phyloP scores from a whole-genome alignment of 441 rosid species.

The Adansonia rubrostipa region DNA sequence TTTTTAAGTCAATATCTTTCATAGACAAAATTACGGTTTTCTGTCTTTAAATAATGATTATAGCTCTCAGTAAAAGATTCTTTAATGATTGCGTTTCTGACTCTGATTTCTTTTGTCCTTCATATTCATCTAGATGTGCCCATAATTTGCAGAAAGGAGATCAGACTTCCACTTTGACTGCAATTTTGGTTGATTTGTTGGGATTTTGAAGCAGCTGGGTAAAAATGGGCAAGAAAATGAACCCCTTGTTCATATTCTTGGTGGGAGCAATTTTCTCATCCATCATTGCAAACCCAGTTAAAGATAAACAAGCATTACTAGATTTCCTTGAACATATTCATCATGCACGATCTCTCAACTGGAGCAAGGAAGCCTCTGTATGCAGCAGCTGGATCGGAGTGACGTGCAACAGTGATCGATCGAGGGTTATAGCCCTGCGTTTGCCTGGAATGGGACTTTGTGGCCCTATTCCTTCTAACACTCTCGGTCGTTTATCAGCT shows the following conservation, averaged over 20 bases:
- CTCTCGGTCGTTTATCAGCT: constrained; percentile 71
- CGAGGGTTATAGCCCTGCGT: constrained; percentile 62
- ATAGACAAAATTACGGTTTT: constrained; percentile 4
- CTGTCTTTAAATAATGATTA: neutral
- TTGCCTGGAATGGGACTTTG: constrained; percentile 63
- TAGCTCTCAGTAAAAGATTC: constrained; percentile 8
- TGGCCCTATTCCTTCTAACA: constrained; percentile 62
- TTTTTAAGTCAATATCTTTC: constrained; percentile 16
- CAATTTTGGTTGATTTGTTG: neutral
- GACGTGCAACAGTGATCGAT: constrained; percentile 53
- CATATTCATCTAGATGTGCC: neutral
- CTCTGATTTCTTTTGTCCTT: neutral
- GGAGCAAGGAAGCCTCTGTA: constrained; percentile 50
- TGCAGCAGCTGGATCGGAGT: constrained; percentile 84
- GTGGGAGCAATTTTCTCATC: too few species aligned
- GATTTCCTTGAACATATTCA: constrained; percentile 24
- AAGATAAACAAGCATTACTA: too few species aligned
- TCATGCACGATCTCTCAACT: constrained; percentile 52
- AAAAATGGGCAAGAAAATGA: too few species aligned
- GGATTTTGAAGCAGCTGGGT: neutral
- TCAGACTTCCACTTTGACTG: constrained; percentile 6
- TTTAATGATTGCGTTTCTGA: constrained; percentile 21
- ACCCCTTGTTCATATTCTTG: too few species aligned
- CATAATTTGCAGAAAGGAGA: neutral
- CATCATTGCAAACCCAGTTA: too few species aligned